Evolutionary conservation across 1,139 yeast genomes (phyloP), one percentile per base, ranked within the genome.

Genomic region (Diutina siamensis): DNA sequence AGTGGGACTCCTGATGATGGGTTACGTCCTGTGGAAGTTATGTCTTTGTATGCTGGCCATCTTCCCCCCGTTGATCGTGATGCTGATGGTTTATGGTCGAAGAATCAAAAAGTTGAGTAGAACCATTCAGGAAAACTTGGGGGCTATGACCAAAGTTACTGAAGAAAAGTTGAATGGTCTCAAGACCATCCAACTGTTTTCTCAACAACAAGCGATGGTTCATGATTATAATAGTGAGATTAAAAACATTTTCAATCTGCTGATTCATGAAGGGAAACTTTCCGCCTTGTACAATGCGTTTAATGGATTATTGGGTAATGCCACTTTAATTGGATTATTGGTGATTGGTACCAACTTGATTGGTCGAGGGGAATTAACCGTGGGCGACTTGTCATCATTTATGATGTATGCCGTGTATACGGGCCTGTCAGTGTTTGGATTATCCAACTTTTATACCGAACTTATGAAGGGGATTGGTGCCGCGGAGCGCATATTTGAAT

Each of bases 381-480:
- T 88, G 47, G 97, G 98, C 52, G 96, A 86, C 59, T 71, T 89
- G 47, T 85, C 97, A 13, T 87, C 95, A 33, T 89, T 86, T 61
- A 83, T 89, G 81, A 78, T 92, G 75, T 89, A 89, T 62, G 92
- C 96, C 0, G 89, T 88, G 38, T 89, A 86, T 58, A 86, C 97
- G 1, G 97, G 97, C 3, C 73, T 82, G 46, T 85, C 97, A 0
- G 85, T 89, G 33, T 85, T 84, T 60, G 97, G 97, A 1, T 63
- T 92, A 40, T 92, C 96, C 1, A 83, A 83, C 50, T 89, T 89
- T 59, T 89, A 88, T 57, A 83, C 95, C 1, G 97, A 92, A 58
- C 66, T 89, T 49, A 89, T 92, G 95, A 92, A 89, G 65, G 97
- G 97, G 44, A 83, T 89, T 7, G 98, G 98, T 50, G 97, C 97